Evolutionary conservation across 768 basidiomycete species (phyloP), one percentile per base, ranked within the genome.

Genomic region (Lactarius vividus): DNA sequence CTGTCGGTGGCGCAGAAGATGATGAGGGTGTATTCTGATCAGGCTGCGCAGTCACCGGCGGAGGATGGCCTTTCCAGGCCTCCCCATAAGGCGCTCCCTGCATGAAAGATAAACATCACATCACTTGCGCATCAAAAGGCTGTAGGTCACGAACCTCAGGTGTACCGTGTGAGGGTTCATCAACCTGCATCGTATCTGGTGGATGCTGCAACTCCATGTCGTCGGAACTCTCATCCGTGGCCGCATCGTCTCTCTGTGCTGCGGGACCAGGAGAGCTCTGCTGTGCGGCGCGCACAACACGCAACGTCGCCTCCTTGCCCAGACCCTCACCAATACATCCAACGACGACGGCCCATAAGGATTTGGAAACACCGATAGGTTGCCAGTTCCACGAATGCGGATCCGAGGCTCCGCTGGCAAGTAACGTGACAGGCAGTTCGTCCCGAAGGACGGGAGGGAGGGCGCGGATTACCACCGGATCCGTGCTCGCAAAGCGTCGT

Each of bases 341-440:
- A 53, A 82, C 78, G 5, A 89, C 88, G 76, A 92, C 80, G 72
- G 89, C 88, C 90, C 89, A 92, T 57, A 92, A 75, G 26, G 84
- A 79, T 61, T 80, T 79, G 6, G 87, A 88, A 20, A 92, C 88
- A 4, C 91, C 91, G 72, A 88, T 79, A 1, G 86, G 85, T 63
- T 85, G 84, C 90, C 90, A 92, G 72, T 85, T 88, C 90, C 90
- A 92, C 11, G 88, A 79, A 69, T 90, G 73, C 3, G 70, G 64
- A 16, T 63, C 63, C 7, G 59, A 85, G 0, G 80, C 75, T 61
- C 84, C 84, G 11, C 82, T 81, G 56, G 84, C 82, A 53, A 89
- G 73, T 1, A 92, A 73, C 4, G 78, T 81, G 0, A 87, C 89
- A 0, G 91, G 89, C 69, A 92, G 88, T 75, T 92, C 91, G 69